Base-by-base conservation (phyloP, 305 asterid species). In the Fraxinus latifolia region DNA sequence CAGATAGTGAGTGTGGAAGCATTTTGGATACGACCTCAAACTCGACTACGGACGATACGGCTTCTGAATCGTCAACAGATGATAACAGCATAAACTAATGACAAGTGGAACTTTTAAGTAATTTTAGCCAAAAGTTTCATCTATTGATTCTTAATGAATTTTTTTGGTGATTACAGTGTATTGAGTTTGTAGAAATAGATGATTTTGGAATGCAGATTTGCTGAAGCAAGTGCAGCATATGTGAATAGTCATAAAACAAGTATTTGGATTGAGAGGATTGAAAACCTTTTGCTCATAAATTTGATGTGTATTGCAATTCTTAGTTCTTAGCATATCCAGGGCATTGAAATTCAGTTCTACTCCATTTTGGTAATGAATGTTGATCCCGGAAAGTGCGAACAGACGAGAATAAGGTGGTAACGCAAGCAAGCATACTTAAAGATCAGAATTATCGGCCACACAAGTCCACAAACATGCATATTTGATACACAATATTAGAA, bases 1-100 rank as follows among this genome's bases (percentile, higher is more conserved):
- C 99, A 2, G 98, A 95, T 86, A 91, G 93, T 36, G 98, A 95
- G 84, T 85, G 74, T 7, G 93, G 97, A 55, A 91, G 95, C 91
- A 83, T 89, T 27, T 82, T 86, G 67, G 98, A 95, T 74, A 84
- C 99, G 33, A 88, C 92, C 86, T 95, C 99, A 14, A 92, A 83
- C 89, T 88, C 91, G 29, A 87, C 94, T 19, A 68, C 80, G 75
- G 94, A 91, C 33, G 97, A 92, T 79, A 87, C 92, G 27, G 89
- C 93, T 80, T 92, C 97, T n/a, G 94, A 89, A 78, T 87, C 94
- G 78, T 92, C 97, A 23, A 75, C 81, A 3, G 94, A 91, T 67
- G 91, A 89, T 73, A 86, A 83, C 60, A 73, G 62, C 87, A 87
- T 77, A 31, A 90, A 65, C 74, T 87, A 78, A 79, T 78, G 73